Conservation (phyloP, 495 filamentous ascomycete genomes). For the Neurospora discreta region DNA sequence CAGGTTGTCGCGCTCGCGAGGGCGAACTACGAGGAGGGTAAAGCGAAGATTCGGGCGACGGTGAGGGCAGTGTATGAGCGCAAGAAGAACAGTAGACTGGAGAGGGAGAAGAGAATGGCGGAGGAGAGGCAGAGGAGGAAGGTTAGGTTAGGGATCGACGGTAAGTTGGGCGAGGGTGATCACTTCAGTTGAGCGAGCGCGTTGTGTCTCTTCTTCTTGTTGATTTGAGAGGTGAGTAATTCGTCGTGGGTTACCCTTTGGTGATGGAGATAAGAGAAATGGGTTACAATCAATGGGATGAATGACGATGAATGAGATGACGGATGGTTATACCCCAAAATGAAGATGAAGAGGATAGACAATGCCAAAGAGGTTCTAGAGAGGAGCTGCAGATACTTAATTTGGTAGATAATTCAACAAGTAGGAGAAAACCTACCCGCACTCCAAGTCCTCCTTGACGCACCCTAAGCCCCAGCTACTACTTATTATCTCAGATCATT, state of each 20-base stretch:
- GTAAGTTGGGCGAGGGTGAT: constrained; percentile 34
- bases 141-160: constrained; percentile 29
- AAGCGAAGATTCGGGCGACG: constrained; percentile 59
- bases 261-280: not conserved
- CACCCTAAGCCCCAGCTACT: not conserved
- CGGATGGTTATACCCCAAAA: not conserved
- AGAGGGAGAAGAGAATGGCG: constrained; percentile 42
- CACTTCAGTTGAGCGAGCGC: constrained; percentile 33
- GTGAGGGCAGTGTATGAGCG: constrained; percentile 90
- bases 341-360: not conserved
- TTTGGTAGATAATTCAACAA: not conserved
- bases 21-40: constrained; percentile 77
- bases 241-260: not conserved
- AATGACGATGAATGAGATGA: not conserved
- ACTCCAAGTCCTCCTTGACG: not conserved
- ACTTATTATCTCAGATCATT: no score
- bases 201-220: not conserved
- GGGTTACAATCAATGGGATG: not conserved
- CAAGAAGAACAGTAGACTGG: constrained; percentile 60
- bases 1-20: constrained; percentile 67
- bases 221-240: not conserved
- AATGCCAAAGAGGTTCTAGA: not conserved
- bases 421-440: not conserved
- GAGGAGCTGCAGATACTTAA: not conserved
- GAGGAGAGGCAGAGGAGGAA: constrained; percentile 34